Base-by-base conservation (phyloP, 768 basidiomycete species). In the Tremella fuciformis region DNA sequence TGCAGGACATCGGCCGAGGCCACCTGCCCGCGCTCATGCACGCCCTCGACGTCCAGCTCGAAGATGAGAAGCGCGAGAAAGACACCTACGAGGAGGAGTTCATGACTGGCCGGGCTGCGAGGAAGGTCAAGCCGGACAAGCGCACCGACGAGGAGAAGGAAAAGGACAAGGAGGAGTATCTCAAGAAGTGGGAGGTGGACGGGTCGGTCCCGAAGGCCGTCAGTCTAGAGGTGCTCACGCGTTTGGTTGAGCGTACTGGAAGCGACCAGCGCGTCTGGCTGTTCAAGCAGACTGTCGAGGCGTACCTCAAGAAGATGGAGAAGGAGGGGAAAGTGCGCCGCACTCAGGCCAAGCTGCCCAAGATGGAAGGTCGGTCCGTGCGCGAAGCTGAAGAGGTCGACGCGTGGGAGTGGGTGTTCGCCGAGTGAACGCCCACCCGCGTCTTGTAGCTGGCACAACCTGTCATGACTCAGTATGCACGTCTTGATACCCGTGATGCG, bases 251-350 rank as follows among this genome's bases (percentile, higher is more conserved):
- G 57, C 58, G 65, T 50, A 68, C 66, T 3, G 55, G 55, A 21
- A 62, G 67, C 21, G 69, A 71, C 47, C 62, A 54, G 40, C 38
- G 67, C 22, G 50, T 69, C 21, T 53, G 46, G 29, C 67, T 67
- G 2, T 67, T 63, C 25, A 29, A 50, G 4, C 62, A 56, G 40
- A 55, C 53, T 9, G 49, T 64, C 7, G 15, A 26, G 6, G 67
- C 69, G 3, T 66, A 71, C 38, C 50, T 74, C 25, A 54, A 59
- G 53, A 71, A 74, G 26, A 42, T 74, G n/a, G 63, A 63, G 46
- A 48, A 59, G 22, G 72, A 74, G 21, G 59, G 59, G 8, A 69
- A 69, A 38, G 66, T 66, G 13, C 55, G 37, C 19, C 57, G 50
- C 47, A 48, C 24, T 6, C 59, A 22, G 34, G 63, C 60, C 13